These are phyloP conservation scores for Boletus coccyginus DNA, from an alignment of 768 basidiomycete species.

Conservation along the genomic window DNA sequence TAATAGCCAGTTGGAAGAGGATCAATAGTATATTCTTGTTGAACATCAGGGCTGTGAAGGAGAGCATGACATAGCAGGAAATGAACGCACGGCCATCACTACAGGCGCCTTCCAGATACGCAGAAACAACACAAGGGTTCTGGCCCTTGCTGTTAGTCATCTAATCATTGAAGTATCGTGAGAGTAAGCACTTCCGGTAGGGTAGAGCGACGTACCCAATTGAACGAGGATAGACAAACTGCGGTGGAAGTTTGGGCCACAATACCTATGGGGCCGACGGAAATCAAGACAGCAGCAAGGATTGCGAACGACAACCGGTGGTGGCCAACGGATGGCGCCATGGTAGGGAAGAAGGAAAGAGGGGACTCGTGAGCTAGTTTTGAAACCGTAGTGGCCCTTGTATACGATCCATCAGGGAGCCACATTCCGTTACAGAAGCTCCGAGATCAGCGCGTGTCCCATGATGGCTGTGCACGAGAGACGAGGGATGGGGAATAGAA, in stretches of 20 bases:
- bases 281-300: conserved; percentile 16
- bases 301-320: conserved; percentile 17
- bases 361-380: neutral
- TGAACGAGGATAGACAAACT: conserved; percentile 21
- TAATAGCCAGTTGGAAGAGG: conserved; percentile 34
- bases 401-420: neutral
- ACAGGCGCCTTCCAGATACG: conserved; percentile 43
- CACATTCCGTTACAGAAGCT: conserved; percentile 8
- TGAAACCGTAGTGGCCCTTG: neutral
- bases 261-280: conserved; percentile 9
- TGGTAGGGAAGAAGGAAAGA: neutral
- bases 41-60: conserved; percentile 4
- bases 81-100: conserved; percentile 38
- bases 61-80: conserved; percentile 1
- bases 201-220: conserved; percentile 25
- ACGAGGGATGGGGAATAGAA: neutral
- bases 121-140: conserved; percentile 46
- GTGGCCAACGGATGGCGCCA: conserved; percentile 3
- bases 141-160: conserved; percentile 44
- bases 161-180: conserved; percentile 8
- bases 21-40: conserved; percentile 38
- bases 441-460: neutral
- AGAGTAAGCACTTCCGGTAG: neutral
- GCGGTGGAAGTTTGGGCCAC: too few relatives aligned
- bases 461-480: neutral